Evolutionary conservation across 306 rosid species (phyloP).

Genomic region (Dalbergia cochinchinensis): DNA sequence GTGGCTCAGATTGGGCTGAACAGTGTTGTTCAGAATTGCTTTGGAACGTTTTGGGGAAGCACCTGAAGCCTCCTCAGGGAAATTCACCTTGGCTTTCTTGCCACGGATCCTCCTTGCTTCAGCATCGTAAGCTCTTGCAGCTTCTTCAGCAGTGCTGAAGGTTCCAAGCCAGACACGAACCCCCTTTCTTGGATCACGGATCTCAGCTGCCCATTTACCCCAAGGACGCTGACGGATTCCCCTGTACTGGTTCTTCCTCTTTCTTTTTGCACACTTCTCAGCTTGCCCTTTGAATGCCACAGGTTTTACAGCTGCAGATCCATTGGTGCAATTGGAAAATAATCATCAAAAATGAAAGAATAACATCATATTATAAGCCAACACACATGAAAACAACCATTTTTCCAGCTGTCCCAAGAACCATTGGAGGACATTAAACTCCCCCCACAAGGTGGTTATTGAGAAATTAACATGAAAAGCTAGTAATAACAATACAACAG

Average conservation of each 20-base stretch:
- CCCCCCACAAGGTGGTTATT: neutral
- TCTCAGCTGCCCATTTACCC: slow-evolving; percentile 99
- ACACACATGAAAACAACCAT: slow-evolving; percentile 14
- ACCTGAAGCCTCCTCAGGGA: slow-evolving; percentile 69
- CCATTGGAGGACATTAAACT: neutral
- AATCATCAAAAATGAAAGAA: neutral
- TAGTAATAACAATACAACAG: neutral
- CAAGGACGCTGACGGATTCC: slow-evolving; percentile 95
- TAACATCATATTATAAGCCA: neutral
- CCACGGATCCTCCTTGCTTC: slow-evolving; percentile 94
- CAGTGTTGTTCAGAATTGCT: slow-evolving; percentile 42
- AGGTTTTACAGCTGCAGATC: slow-evolving; percentile 55
- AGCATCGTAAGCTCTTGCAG: slow-evolving; percentile 91
- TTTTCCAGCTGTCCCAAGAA: neutral
- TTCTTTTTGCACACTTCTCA: slow-evolving; percentile 71
- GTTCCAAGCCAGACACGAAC: slow-evolving; percentile 97
- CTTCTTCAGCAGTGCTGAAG: slow-evolving; percentile 93
- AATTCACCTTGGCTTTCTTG: slow-evolving; percentile 88
- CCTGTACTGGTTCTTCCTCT: slow-evolving; percentile 82
- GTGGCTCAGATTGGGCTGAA: slow-evolving; percentile 54
- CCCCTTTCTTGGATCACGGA: slow-evolving; percentile 93
- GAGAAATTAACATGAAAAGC: slow-evolving; percentile 16
- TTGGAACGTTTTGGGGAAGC: slow-evolving; percentile 53
- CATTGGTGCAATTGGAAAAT: slow-evolving; percentile 47
- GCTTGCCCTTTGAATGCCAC: slow-evolving; percentile 57